A percentile compares a stretch with the other conserved stretches of the same genome.
Conservation (phyloP, 2,329 filamentous ascomycete species). For the Aureobasidium zeae region DNA sequence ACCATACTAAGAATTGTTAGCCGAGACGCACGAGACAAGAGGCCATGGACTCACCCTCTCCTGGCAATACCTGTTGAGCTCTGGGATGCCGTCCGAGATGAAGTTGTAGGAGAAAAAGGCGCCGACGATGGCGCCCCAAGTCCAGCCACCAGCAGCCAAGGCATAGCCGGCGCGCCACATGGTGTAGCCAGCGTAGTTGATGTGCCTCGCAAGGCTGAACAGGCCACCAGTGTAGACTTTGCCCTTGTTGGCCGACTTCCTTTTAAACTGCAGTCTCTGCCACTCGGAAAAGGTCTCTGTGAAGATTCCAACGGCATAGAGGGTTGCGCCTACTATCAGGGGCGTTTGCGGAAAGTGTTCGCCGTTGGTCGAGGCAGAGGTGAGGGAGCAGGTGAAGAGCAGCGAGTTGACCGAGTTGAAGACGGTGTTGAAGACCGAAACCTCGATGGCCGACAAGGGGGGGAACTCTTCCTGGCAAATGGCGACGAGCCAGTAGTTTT, state of each 20-base stretch:
- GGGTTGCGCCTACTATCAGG: slow-evolving; percentile 39
- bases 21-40: not conserved
- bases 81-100: slow-evolving; percentile 35
- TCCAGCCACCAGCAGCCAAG: slow-evolving; percentile 39
- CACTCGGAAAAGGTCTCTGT: slow-evolving; percentile 49
- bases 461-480: slow-evolving; percentile 45
- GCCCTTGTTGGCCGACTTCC: slow-evolving; percentile 42
- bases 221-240: slow-evolving; percentile 43
- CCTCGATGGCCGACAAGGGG: slow-evolving; percentile 32
- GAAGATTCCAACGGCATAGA: slow-evolving; percentile 45
- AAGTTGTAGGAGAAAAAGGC: slow-evolving; percentile 41
- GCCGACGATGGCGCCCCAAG: slow-evolving; percentile 34
- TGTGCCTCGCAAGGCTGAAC: slow-evolving; percentile 42
- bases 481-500: slow-evolving; percentile 44
- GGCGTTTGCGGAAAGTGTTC: slow-evolving; percentile 35
- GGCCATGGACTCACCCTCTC: slow-evolving; percentile 28
- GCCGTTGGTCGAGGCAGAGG: slow-evolving; percentile 35
- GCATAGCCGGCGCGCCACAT: slow-evolving; percentile 44
- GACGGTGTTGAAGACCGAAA: slow-evolving; percentile 46
- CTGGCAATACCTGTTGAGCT: slow-evolving; percentile 42
- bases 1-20: slow-evolving; percentile 28
- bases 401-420: slow-evolving; percentile 49
- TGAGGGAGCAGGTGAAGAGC: slow-evolving; percentile 42
- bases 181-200: slow-evolving; percentile 47
- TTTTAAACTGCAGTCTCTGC: slow-evolving; percentile 47